These are phyloP conservation scores for Chaetomium tenue DNA, from an alignment of 495 filamentous ascomycete genomes.

Conservation along the genomic window DNA sequence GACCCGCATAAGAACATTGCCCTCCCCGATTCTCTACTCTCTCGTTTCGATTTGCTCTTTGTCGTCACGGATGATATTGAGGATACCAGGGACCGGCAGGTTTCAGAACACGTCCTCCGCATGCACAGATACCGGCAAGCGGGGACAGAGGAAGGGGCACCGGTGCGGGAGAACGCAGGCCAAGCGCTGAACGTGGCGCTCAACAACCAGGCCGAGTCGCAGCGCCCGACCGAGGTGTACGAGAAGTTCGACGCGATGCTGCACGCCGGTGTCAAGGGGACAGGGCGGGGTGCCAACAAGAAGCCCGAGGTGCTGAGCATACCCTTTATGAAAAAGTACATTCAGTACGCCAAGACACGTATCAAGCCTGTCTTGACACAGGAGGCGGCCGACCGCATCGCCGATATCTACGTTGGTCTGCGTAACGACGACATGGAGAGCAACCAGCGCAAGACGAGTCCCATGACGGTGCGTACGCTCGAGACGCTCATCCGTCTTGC, in stretches of 20 bases:
- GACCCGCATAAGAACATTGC: constrained; percentile 99
- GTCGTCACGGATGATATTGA: constrained; percentile 98
- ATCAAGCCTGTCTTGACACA: constrained; percentile 90
- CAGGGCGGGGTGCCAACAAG: constrained; percentile 67
- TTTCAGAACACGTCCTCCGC: constrained; percentile 94
- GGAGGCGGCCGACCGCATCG: constrained; percentile 88
- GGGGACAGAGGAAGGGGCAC: constrained; percentile 91
- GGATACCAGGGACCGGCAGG: constrained; percentile 80
- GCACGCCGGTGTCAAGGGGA: constrained; percentile 82
- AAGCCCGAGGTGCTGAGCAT: constrained; percentile 92
- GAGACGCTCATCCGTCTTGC: constrained; percentile 97
- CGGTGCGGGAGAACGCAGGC: constrained; percentile 81
- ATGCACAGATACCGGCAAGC: constrained; percentile 97
- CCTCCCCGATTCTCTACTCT: constrained; percentile 92
- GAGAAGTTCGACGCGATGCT: constrained; percentile 97
- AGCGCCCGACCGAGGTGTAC: constrained; percentile 79
- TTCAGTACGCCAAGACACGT: constrained; percentile 94
- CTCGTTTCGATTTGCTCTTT: constrained; percentile 98
- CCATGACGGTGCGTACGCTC: constrained; percentile 94
- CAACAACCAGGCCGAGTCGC: constrained; percentile 68
- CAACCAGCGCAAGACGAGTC: constrained; percentile 87
- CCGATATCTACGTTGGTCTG: constrained; percentile 87
- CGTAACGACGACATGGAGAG: constrained; percentile 95
- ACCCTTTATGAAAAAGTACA: constrained; percentile 99
- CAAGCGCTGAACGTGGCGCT: constrained; percentile 89